Evolutionary conservation across 2,329 filamentous ascomycete species (phyloP).

Genomic region (Microsporum ferrugineum): DNA sequence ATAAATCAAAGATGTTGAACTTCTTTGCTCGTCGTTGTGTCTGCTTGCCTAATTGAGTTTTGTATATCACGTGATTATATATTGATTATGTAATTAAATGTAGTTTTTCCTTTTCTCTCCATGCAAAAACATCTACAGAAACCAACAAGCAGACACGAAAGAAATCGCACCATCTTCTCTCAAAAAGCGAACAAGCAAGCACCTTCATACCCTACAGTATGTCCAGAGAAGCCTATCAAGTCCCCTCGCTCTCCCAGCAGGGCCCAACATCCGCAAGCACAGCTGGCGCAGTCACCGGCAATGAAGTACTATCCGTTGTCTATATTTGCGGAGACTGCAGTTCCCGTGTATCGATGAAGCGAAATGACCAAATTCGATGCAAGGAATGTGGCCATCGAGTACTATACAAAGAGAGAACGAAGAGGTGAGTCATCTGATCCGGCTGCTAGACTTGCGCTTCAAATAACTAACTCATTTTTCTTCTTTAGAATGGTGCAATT

Average conservation of each 20-base stretch:
- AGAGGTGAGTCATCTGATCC: slow-evolving; percentile 54
- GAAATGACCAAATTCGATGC: slow-evolving; percentile 72
- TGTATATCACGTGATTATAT: too few species aligned
- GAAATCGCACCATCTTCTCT: not conserved
- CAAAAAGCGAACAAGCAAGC: not conserved
- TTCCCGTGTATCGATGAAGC: slow-evolving; percentile 60
- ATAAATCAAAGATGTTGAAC: too few species aligned
- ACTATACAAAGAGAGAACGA: slow-evolving; percentile 94
- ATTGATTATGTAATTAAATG: too few species aligned
- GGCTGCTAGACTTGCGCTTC: slow-evolving; percentile 6
- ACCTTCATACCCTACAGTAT: slow-evolving; percentile 28
- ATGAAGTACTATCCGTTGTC: slow-evolving; percentile 48
- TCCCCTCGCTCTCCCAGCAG: slow-evolving; percentile 45
- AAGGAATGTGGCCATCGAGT: slow-evolving; percentile 91
- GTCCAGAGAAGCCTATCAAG: slow-evolving; percentile 68
- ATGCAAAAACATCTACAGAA: not conserved
- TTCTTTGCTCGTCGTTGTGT: too few species aligned
- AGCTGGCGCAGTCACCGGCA: slow-evolving; percentile 27
- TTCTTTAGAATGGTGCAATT: slow-evolving; percentile 86
- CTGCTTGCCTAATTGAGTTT: too few species aligned
- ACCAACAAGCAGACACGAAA: not conserved
- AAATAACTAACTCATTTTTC: slow-evolving; percentile 8
- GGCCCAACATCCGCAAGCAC: slow-evolving; percentile 32
- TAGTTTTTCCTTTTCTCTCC: too few species aligned
- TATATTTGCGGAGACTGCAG: slow-evolving; percentile 81